Conservation (phyloP, 2,329 filamentous ascomycete genomes). For the Zasmidium angulare region DNA sequence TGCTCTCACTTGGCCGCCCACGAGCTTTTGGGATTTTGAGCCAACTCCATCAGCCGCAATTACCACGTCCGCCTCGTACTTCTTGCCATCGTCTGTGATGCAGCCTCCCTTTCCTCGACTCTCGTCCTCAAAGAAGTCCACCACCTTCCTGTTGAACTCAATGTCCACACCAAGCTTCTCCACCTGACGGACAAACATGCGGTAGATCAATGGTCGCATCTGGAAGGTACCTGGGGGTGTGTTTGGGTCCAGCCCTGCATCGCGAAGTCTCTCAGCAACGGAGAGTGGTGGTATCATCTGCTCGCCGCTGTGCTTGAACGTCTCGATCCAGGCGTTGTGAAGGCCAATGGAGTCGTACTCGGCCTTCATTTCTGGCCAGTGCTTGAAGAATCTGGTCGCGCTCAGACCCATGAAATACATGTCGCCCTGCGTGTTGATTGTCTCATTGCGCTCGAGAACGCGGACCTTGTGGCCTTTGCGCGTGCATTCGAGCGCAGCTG, state of each 20-base stretch:
- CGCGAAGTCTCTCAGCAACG: conserved; percentile 14
- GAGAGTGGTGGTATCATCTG: conserved; percentile 20
- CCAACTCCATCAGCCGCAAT: conserved; percentile 42
- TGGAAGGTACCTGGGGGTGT: conserved; percentile 19
- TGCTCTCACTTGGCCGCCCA: conserved; percentile 38
- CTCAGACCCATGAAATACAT: conserved; percentile 62
- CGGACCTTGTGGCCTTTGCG: conserved; percentile 29
- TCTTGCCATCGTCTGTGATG: conserved; percentile 40
- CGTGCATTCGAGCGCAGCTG: conserved; percentile 25
- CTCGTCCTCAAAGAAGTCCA: conserved; percentile 49
- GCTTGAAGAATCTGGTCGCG: conserved; percentile 55
- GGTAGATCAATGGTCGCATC: conserved; percentile 22
- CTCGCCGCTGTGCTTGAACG: conserved; percentile 21
- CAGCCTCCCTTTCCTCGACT: conserved; percentile 27
- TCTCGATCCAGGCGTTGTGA: conserved; percentile 17
- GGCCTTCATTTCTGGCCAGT: conserved; percentile 54
- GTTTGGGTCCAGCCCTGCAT: conserved; percentile 14
- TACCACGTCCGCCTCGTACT: conserved; percentile 43
- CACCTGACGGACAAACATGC: conserved; percentile 53
- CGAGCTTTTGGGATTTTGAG: conserved; percentile 40
- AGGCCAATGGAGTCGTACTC: conserved; percentile 18
- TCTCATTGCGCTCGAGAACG: conserved; percentile 20
- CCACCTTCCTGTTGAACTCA: conserved; percentile 43
- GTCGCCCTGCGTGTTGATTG: conserved; percentile 48
- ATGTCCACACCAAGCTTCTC: conserved; percentile 44